Conservation (phyloP, 495 filamentous ascomycete species). For the Hyaloscypha variabilis region DNA sequence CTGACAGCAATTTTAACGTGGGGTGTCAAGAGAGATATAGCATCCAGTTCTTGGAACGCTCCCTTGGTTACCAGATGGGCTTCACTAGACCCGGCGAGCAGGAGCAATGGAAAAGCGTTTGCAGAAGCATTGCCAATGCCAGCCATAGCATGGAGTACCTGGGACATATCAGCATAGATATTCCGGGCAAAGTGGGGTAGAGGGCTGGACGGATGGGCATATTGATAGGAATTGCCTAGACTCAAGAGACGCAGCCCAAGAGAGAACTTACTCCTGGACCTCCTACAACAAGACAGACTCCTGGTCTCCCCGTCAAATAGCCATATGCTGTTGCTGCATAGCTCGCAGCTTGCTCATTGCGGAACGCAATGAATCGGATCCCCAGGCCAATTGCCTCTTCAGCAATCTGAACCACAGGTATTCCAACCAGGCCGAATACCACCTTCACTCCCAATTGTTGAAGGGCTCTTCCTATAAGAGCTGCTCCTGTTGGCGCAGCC, state of each 20-base stretch:
- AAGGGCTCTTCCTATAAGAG: slow-evolving; percentile 59
- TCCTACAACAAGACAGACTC: slow-evolving; percentile 66
- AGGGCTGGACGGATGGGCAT: neutral
- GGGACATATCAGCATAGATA: neutral
- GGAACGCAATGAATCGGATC: slow-evolving; percentile 66
- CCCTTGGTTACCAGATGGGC: slow-evolving; percentile 56
- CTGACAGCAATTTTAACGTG: slow-evolving; percentile 62
- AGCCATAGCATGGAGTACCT: slow-evolving; percentile 41
- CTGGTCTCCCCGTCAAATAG: slow-evolving; percentile 63
- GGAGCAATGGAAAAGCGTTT: slow-evolving; percentile 62
- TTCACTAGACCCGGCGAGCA: slow-evolving; percentile 61
- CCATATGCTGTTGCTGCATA: slow-evolving; percentile 69
- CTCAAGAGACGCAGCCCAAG: neutral
- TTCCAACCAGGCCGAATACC: slow-evolving; percentile 68
- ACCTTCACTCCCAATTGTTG: slow-evolving; percentile 57
- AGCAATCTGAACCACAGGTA: slow-evolving; percentile 66
- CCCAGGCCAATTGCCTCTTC: slow-evolving; percentile 64
- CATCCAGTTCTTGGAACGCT: slow-evolving; percentile 66
- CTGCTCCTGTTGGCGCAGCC: slow-evolving; percentile 52
- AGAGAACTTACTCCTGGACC: slow-evolving; percentile 55
- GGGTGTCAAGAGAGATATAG: slow-evolving; percentile 57
- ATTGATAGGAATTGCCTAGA: neutral
- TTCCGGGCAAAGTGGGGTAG: neutral
- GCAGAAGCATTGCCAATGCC: slow-evolving; percentile 61
- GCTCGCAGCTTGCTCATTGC: slow-evolving; percentile 67